These are phyloP conservation scores for Penicillium longicatenatum DNA, from an alignment of 495 filamentous ascomycete genomes.

Conservation along the genomic window DNA sequence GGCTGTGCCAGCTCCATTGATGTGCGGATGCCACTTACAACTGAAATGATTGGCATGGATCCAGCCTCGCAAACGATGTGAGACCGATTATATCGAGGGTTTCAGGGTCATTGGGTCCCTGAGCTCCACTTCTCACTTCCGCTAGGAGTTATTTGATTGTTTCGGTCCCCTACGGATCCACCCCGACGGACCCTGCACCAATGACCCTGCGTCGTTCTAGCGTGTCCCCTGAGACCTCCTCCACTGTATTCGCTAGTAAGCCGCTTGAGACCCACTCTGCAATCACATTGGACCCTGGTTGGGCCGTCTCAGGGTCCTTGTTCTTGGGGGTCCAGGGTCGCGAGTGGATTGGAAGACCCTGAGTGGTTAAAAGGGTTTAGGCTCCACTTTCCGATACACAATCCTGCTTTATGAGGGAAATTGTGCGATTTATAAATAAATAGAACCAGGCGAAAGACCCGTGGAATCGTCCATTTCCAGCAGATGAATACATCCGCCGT, in stretches of 20 bases:
- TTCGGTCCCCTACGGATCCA: conserved; percentile 5
- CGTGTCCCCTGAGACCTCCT: conserved; percentile 9
- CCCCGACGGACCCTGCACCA: not conserved
- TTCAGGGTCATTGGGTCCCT: conserved; percentile 5
- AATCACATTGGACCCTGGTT: not conserved
- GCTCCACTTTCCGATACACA: conserved; percentile 1
- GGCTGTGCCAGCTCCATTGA: conserved; percentile 22
- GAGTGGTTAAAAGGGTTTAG: conserved; percentile 2
- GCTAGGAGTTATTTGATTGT: conserved; percentile 1
- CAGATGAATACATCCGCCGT: not conserved
- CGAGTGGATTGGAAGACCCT: not conserved
- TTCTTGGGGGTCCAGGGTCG: not conserved
- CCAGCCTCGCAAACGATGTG: conserved; percentile 2
- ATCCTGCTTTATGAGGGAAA: not conserved
- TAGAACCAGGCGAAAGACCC: not conserved
- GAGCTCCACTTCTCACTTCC: not conserved
- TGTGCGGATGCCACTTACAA: not conserved
- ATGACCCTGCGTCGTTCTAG: conserved; percentile 4
- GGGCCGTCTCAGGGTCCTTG: not conserved
- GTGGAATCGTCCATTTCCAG: not conserved
- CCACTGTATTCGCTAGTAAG: conserved; percentile 13
- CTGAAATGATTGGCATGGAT: conserved; percentile 4
- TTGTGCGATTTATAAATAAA: not conserved
- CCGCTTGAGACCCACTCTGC: not conserved
- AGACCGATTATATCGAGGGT: conserved; percentile 5